A percentile compares a stretch with the other conserved stretches of the same genome.
Conservation (phyloP, 305 asterid genomes). For the Fraxinus angustifolia region DNA sequence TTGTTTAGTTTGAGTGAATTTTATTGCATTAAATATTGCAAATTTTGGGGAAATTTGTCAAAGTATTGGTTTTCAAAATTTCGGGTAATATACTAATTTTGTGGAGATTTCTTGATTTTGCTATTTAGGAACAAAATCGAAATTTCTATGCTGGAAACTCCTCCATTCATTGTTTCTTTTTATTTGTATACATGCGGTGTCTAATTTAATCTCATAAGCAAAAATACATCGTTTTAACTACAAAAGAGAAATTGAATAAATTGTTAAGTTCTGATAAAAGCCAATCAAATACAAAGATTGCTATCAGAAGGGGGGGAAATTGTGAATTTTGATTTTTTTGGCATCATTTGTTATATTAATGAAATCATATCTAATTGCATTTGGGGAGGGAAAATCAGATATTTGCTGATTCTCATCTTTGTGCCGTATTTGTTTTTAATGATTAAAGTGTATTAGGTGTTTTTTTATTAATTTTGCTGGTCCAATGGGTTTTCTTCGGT, state of each 20-base stretch:
- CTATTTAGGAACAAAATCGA: background rate
- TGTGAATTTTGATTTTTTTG: background rate
- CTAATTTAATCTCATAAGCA: background rate
- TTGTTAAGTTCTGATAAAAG: background rate
- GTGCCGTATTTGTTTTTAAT: background rate
- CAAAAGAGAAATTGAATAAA: background rate
- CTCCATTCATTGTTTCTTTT: background rate
- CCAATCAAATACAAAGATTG: background rate
- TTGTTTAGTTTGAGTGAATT: background rate
- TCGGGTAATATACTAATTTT: background rate
- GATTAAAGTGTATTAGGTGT: background rate
- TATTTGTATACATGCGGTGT: background rate
- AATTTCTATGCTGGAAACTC: background rate
- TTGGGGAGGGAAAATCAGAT: background rate
- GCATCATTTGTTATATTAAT: background rate
- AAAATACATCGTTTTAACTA: background rate
- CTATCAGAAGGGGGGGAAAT: background rate
- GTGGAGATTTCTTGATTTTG: background rate
- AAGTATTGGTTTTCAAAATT: background rate
- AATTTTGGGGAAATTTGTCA: background rate
- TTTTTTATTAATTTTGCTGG: slow-evolving; percentile 7
- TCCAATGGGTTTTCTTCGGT: background rate
- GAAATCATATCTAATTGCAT: background rate
- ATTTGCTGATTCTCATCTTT: background rate
- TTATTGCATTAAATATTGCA: background rate